Evolutionary conservation across 208 protist genomes (phyloP), one percentile per base, ranked within the genome.

Genomic region (Vickermania spadyakhi): DNA sequence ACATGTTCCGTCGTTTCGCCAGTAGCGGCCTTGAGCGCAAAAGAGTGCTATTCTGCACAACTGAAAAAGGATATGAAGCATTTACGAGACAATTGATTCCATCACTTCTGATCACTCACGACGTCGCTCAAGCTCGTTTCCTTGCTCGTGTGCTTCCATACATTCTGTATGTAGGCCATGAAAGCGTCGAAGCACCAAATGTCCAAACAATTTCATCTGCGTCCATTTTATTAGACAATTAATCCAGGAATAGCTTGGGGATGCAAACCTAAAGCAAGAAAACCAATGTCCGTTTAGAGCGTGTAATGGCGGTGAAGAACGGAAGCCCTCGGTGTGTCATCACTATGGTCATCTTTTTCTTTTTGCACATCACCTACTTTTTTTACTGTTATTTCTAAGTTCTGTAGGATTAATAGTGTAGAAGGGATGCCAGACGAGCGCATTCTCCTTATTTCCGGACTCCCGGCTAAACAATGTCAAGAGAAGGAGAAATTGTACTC

Each of bases 51-150:
- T 94, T 94, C 58, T 91, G 81, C 56, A 76, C 77, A 27, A 92
- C 84, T 0, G 58, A 59, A 41, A 91, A 91, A 58, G 88, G 84
- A 0, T 94, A 91, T 63, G 81, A 89, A 30, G 84, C 88, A 22
- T 87, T 94, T 64, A 84, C 70, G 25, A 72, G 84, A n/a, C 88
- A 94, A 56, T 74, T 94, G 29, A 81, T 66, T 52, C 88, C 88
- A 52, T 57, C 69, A 28, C 62, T 91, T 23, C 65, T 91, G 13
- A 55, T 94, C 45, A 88, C 75, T 5, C 62, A 75, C 54, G 71
- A 94, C 63, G 28, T 58, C 2, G 31, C 50, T 29, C 71, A 83
- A 42, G 81, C 80, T 3, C 56, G 52, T 0, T 88, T 91, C 58
- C 64, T 94, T 52, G 81, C 77, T 60, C 62, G 65, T n/a, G 65